phyloP scores from a whole-genome alignment of 139 green algal genomes.

The Zygnema circumcarinatum region DNA sequence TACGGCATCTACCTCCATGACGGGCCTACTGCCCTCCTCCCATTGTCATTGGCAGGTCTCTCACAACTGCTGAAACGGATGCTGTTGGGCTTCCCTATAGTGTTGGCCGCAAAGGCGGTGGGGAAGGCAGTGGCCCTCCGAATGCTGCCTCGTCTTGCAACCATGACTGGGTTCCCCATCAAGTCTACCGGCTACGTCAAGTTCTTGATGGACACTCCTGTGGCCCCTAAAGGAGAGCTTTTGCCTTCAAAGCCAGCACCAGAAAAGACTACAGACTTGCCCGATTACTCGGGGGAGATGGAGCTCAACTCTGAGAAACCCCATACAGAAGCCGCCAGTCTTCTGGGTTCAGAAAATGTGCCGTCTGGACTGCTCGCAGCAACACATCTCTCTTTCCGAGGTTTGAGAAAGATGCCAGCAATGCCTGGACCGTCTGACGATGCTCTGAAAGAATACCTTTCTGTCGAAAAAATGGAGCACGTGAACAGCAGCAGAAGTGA shows the following conservation, averaged over 20 bases:
- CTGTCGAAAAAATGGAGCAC: neutral
- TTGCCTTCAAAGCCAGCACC: neutral
- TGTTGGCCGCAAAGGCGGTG: neutral
- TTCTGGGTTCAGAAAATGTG: neutral
- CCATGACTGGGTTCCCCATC: constrained; percentile 3
- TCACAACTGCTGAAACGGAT: neutral
- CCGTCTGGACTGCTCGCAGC: neutral
- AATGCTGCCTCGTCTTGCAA: neutral
- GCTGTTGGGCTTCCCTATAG: neutral
- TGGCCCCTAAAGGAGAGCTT: neutral
- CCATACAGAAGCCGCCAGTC: neutral
- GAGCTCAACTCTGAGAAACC: neutral
- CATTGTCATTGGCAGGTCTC: neutral
- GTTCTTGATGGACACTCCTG: neutral
- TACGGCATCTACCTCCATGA: neutral
- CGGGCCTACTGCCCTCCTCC: neutral
- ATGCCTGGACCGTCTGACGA: neutral
- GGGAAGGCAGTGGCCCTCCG: neutral
- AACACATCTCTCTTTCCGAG: neutral
- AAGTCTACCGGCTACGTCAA: neutral
- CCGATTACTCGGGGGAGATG: neutral
- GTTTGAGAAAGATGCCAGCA: neutral
- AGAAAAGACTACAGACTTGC: neutral
- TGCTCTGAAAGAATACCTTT: neutral
- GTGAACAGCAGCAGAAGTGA: neutral